Evolutionary conservation across 2,329 filamentous ascomycete species (phyloP), one percentile per base, ranked within the genome.

Genomic region (Blastomyces percursus): DNA sequence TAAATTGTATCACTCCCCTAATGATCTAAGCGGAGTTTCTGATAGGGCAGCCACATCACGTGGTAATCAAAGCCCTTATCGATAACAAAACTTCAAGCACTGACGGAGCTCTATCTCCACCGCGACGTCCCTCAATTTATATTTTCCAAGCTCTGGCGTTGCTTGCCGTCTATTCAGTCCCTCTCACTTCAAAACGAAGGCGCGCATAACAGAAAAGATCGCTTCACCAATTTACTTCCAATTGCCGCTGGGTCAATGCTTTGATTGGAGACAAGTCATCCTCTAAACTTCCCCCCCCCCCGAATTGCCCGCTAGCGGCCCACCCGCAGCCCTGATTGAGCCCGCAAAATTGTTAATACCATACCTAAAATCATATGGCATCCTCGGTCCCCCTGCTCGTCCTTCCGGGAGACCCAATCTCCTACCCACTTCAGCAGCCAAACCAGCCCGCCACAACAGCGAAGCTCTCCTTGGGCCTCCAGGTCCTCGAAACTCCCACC

Each of bases 391-490:
- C 84, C 35, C 76, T 80, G n/a, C 77, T 93, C 65, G 84, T 96
- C 65, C 84, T 97, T 7, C 94, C 94, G 0, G 92, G 94, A 67
- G 91, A 96, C 69, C 74, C 82, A 0, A 80, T 83, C 32, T 76
- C 83, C 44, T 81, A 96, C 46, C 90, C 90, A 2, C 83, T 83
- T 38, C 82, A 87, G 65, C 56, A 44, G 32, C 40, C 82, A 57
- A 90, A 84, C 65, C 81, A 80, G 64, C 80, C 80, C 5, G 24
- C 52, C 32, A 84, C 90, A 48, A 84, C 90, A 48, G 80, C 96
- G 66, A 90, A 89, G 62, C 82, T 96, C 32, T 92, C 92, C 35
- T 89, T 91, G 19, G 92, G 92, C 62, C 81, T 96, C 63, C 88
- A 88, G 65, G 86, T 95, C 74, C 85, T 91, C 64, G 27, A 56